Conservation (phyloP, 495 filamentous ascomycete genomes). For the Tuber aestivum region DNA sequence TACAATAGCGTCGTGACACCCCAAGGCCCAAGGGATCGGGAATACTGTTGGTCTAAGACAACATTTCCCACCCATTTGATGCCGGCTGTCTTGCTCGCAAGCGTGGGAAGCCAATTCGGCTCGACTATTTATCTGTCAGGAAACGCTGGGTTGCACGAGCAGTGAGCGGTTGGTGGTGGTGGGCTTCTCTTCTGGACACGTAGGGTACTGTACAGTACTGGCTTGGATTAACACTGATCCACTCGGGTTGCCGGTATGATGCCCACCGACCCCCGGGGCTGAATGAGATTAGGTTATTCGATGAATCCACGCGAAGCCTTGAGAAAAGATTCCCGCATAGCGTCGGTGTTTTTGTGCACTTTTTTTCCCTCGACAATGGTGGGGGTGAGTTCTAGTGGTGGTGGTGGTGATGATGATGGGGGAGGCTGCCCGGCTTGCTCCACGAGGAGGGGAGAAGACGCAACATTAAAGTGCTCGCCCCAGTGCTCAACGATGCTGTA, state of each 20-base stretch:
- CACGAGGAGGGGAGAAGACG: background rate
- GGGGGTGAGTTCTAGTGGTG: background rate
- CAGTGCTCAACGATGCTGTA: background rate
- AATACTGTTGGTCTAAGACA: background rate
- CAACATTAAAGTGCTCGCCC: background rate
- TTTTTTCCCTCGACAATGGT: background rate
- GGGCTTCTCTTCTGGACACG: background rate
- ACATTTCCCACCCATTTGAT: background rate
- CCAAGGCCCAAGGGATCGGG: background rate
- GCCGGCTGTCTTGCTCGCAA: background rate
- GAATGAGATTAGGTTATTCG: background rate
- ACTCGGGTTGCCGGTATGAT: background rate
- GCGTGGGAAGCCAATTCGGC: background rate
- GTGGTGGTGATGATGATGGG: background rate
- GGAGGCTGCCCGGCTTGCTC: background rate
- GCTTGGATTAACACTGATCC: background rate
- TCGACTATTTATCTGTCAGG: background rate
- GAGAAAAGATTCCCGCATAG: background rate
- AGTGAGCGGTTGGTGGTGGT: background rate
- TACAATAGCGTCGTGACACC: background rate
- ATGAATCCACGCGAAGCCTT: conserved; percentile 1
- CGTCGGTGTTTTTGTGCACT: background rate
- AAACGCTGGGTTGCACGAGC: background rate
- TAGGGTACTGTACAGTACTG: too few relatives aligned
- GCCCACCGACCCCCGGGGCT: background rate